A percentile compares a stretch with the other conserved stretches of the same genome.
phyloP scores from a whole-genome alignment of 2,329 filamentous ascomycete genomes.

The Aspergillus fischeri region DNA sequence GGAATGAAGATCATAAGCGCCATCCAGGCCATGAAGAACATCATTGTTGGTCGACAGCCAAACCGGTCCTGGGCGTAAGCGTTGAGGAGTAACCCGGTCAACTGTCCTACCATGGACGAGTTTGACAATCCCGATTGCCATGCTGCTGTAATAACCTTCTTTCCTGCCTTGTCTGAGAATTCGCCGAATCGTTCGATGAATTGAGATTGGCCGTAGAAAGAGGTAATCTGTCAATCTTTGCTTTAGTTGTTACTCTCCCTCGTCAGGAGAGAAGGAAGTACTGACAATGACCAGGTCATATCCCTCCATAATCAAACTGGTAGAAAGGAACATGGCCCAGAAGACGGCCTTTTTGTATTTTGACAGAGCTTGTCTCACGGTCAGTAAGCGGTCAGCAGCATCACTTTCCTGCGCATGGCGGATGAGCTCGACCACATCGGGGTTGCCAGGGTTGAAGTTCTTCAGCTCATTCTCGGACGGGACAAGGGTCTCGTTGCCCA shows the following conservation, averaged over 20 bases:
- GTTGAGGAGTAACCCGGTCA: constrained; percentile 21
- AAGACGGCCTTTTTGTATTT: constrained; percentile 26
- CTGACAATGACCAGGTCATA: constrained; percentile 16
- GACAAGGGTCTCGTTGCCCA: neutral
- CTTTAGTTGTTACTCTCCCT: neutral
- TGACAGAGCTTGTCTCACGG: constrained; percentile 17
- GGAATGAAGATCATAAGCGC: constrained; percentile 13
- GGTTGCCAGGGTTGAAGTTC: neutral
- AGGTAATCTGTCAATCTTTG: constrained; percentile 1
- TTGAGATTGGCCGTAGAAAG: constrained; percentile 9
- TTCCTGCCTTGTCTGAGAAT: neutral
- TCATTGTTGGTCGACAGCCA: constrained; percentile 22
- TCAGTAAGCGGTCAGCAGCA: constrained; percentile 23
- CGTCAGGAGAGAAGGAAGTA: neutral
- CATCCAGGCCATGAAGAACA: constrained; percentile 12
- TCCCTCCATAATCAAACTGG: constrained; percentile 28
- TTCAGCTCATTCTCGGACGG: neutral
- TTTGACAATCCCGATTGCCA: constrained; percentile 27
- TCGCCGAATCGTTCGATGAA: constrained; percentile 8
- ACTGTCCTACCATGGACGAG: constrained; percentile 12
- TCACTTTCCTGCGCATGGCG: constrained; percentile 12
- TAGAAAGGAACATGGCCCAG: constrained; percentile 23
- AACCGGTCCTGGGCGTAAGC: constrained; percentile 21
- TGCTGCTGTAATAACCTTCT: constrained; percentile 17
- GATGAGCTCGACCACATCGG: constrained; percentile 1